Evolutionary conservation across 495 filamentous ascomycete genomes (phyloP).

Genomic region (Extremus antarcticus): DNA sequence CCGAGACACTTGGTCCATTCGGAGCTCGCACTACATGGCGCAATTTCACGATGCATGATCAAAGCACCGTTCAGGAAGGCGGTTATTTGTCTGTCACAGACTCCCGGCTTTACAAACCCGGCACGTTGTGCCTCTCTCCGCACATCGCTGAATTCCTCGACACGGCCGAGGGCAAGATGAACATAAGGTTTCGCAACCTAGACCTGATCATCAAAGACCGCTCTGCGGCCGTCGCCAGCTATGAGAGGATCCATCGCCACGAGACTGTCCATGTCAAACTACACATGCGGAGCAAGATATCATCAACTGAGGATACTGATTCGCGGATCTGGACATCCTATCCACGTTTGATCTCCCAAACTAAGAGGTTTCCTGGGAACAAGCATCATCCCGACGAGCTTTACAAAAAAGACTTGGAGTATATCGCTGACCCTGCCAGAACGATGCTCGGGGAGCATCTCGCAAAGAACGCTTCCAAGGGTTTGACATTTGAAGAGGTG

Average conservation of each 20-base stretch:
- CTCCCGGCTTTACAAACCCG: background rate
- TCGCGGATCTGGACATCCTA: no score
- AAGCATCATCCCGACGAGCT: no score
- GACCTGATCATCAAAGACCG: background rate
- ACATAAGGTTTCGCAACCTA: background rate
- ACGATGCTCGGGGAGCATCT: background rate
- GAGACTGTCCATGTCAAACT: no score
- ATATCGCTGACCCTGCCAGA: background rate
- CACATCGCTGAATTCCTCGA: background rate
- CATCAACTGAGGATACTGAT: no score
- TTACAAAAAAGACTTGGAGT: background rate
- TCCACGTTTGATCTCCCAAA: no score
- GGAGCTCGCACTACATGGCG: background rate
- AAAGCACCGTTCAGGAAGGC: background rate
- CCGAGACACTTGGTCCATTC: no score
- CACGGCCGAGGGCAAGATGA: background rate
- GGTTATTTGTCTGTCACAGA: background rate
- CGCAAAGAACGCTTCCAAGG: background rate
- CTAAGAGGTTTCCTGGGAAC: no score
- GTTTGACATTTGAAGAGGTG: background rate
- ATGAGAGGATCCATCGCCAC: background rate
- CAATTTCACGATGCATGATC: background rate
- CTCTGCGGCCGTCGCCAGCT: background rate
- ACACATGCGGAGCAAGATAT: no score
- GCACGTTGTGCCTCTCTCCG: background rate